These are phyloP conservation scores for Hemerocallis citrina DNA, from an alignment of 106 monocot species.

Conservation along the genomic window DNA sequence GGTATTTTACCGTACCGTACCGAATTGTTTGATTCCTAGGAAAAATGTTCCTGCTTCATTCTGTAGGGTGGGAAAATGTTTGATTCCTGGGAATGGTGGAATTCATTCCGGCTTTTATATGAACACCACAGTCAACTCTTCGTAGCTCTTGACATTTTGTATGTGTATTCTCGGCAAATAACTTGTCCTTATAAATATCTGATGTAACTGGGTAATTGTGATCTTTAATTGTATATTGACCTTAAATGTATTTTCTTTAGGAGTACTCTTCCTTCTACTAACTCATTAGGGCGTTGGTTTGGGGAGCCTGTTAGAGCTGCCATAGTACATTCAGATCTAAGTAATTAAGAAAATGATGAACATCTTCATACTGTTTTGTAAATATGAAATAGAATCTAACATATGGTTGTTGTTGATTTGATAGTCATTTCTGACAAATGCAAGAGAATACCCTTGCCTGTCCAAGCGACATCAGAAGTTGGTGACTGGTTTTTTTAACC, in stretches of 20 bases:
- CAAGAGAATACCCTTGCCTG: slow-evolving; percentile 83
- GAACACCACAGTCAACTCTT: slow-evolving; percentile 87
- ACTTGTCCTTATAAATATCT: not conserved
- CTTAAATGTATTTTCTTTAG: slow-evolving; percentile 15
- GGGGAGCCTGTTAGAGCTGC: slow-evolving; percentile 92
- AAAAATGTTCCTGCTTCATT: not conserved
- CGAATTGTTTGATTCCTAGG: too few relatives aligned
- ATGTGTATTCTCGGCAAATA: not conserved
- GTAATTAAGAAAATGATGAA: not conserved
- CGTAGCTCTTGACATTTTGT: slow-evolving; percentile 81
- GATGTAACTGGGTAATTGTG: too few relatives aligned
- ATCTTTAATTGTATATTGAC: too few relatives aligned
- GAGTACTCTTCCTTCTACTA: slow-evolving; percentile 74
- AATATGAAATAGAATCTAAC: not conserved
- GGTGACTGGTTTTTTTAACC: slow-evolving; percentile 67
- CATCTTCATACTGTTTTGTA: not conserved
- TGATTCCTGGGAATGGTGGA: slow-evolving; percentile 95
- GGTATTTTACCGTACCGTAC: too few relatives aligned
- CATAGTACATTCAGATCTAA: slow-evolving; percentile 68
- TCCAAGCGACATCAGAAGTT: slow-evolving; percentile 86
- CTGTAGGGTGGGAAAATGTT: slow-evolving; percentile 29
- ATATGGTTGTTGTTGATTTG: slow-evolving; percentile 14
- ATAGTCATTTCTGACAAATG: slow-evolving; percentile 92
- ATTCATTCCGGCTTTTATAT: slow-evolving; percentile 79
- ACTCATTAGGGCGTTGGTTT: slow-evolving; percentile 89